phyloP scores from a whole-genome alignment of 345 rosid genomes.

The Psidium friedrichsthalianum region DNA sequence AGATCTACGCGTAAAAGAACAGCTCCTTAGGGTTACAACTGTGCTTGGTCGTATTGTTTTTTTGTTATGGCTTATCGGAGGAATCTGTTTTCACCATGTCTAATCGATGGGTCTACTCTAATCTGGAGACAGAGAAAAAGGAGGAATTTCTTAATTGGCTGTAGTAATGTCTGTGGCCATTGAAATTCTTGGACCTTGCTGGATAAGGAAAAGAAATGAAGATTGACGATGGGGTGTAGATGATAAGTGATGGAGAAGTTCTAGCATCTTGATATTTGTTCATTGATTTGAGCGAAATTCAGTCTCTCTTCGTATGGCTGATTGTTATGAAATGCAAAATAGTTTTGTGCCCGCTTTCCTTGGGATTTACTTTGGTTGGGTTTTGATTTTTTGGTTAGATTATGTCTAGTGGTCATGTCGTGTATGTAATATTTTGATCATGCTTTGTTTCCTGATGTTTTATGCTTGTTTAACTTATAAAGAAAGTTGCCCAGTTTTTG shows the following conservation, averaged over 20 bases:
- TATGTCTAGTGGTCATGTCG: neutral
- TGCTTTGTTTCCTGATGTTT: neutral
- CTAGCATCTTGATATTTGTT: neutral
- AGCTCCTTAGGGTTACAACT: neutral
- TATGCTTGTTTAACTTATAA: neutral
- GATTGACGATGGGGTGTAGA: neutral
- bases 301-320: neutral
- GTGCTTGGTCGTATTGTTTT: neutral
- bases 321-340: neutral
- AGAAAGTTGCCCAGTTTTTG: neutral
- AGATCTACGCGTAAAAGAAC: neutral
- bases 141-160: neutral
- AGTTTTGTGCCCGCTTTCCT: neutral
- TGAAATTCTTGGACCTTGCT: neutral
- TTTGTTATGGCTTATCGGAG: neutral
- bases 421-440: neutral
- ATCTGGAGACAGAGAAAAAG: neutral
- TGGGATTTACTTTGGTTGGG: neutral
- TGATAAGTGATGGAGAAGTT: neutral
- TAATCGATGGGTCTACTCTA: neutral
- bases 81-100: neutral
- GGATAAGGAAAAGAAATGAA: neutral
- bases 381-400: neutral
- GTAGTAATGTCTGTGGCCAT: neutral
- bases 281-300: neutral